Evolutionary conservation across 345 rosid species (phyloP), one percentile per base, ranked within the genome.

Genomic region (Aethionema arabicum): DNA sequence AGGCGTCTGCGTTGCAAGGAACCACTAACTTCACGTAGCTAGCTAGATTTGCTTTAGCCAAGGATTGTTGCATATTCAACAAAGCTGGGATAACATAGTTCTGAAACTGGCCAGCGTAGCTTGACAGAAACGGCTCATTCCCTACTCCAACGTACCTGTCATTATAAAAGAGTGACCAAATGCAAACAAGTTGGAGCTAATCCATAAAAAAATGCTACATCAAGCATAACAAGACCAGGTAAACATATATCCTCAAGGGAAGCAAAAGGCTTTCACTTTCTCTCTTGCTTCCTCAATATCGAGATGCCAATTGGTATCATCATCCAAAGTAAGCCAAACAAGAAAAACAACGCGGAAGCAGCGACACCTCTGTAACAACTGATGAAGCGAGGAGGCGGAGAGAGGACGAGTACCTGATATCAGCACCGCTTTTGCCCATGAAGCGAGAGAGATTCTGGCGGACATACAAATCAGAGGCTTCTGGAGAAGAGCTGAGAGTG

Each of bases 1-100:
- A 93, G 30, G 99, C 97, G 76, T 93, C 97, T 4, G 97, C 99
- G 63, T 93, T 93, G 64, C 97, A 90, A 65, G 97, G 99, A 66
- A 90, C 99, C 13, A 85, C 97, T 45, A 90, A 58, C 87, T 85
- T 87, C 29, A 90, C 83, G 21, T 80, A 80, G 63, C 87, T 75
- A 47, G 95, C 96, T 51, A 90, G 99, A 82, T 85, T 93, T 13
- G 83, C 85, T 53, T 70, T 84, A 21, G 68, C 84, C 82, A 93
- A 74, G 54, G 97, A 93, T 61, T 90, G 90, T 57, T 87, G 97
- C 48, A 93, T 50, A 59, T 87, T 93, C 57, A 82, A 77, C 57
- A 93, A 40, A 70, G 96, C 90, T 60, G 99, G 99, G 32, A 90
- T 52, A 6, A 93, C 91, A 62, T 78, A 78, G 42, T 79, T 77